These are phyloP conservation scores for Xylaria bambusicola DNA, from an alignment of 495 filamentous ascomycete species.

Conservation along the genomic window DNA sequence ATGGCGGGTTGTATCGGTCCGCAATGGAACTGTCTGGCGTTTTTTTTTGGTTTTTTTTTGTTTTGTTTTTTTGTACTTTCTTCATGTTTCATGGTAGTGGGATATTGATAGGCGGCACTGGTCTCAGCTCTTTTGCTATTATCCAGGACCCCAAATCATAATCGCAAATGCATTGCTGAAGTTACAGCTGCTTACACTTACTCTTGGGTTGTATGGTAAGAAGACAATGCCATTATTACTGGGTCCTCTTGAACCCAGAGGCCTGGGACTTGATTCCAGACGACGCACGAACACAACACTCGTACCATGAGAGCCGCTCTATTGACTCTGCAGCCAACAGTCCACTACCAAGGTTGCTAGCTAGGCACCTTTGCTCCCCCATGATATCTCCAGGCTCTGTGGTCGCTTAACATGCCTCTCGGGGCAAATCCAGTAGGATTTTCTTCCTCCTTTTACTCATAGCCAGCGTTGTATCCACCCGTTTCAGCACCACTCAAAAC, in stretches of 20 bases:
- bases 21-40: too few relatives aligned
- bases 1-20: too few relatives aligned
- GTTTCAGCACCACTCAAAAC: neutral
- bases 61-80: too few relatives aligned
- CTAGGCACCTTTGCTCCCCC: too few relatives aligned
- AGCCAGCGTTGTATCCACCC: neutral
- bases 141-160: neutral
- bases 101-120: neutral
- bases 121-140: neutral
- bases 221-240: neutral
- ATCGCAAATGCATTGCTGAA: too few relatives aligned
- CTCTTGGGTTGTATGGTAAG: neutral
- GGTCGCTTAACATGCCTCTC: too few relatives aligned
- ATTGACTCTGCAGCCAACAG: constrained; percentile 11
- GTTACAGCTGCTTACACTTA: neutral
- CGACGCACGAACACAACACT: neutral
- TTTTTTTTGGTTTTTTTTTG: too few relatives aligned
- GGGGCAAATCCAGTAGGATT: constrained; percentile 1
- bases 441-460: neutral
- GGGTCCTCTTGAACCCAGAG: neutral
- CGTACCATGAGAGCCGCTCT: neutral
- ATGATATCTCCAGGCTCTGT: too few relatives aligned
- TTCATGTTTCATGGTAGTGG: too few relatives aligned
- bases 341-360: too few relatives aligned
- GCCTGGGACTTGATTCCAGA: neutral